Evolutionary conservation across 1,284 basidiomycete genomes (phyloP).

Genomic region (Cutaneotrichosporon sp.): DNA sequence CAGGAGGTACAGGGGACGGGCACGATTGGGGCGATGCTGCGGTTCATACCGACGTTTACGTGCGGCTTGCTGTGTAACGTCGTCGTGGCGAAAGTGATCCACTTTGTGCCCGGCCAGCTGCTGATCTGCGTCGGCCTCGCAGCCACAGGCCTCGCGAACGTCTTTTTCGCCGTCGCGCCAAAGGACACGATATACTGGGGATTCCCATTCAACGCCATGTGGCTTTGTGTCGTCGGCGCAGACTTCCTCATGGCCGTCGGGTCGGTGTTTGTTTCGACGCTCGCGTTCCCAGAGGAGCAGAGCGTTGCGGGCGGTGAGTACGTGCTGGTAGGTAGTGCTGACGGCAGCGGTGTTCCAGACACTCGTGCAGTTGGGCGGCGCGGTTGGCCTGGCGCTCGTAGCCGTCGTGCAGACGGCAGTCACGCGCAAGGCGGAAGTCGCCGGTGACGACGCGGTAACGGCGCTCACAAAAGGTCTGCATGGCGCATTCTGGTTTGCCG

Average conservation of each 20-base stretch:
- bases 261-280: conserved; percentile 67
- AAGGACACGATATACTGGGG: conserved; percentile 66
- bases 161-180: conserved; percentile 68
- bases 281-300: conserved; percentile 68
- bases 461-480: conserved; percentile 32
- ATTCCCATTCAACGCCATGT: conserved; percentile 70
- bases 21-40: conserved; percentile 62
- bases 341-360: conserved; percentile 51
- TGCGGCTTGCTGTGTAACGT: conserved; percentile 63
- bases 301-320: conserved; percentile 70
- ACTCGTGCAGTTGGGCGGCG: conserved; percentile 59
- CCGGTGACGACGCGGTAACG: conserved; percentile 14
- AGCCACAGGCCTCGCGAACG: conserved; percentile 55
- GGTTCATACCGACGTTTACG: conserved; percentile 70
- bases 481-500: conserved; percentile 43
- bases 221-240: conserved; percentile 66
- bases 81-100: conserved; percentile 44
- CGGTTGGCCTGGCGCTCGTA: conserved; percentile 67
- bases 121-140: conserved; percentile 59
- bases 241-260: conserved; percentile 74
- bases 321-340: conserved; percentile 38
- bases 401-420: conserved; percentile 59
- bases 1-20: conserved; percentile 33
- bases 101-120: conserved; percentile 32
- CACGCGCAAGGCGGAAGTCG: conserved; percentile 15